Evolutionary conservation across 331 rosid genomes (phyloP).

Genomic region (Quercus lobata): DNA sequence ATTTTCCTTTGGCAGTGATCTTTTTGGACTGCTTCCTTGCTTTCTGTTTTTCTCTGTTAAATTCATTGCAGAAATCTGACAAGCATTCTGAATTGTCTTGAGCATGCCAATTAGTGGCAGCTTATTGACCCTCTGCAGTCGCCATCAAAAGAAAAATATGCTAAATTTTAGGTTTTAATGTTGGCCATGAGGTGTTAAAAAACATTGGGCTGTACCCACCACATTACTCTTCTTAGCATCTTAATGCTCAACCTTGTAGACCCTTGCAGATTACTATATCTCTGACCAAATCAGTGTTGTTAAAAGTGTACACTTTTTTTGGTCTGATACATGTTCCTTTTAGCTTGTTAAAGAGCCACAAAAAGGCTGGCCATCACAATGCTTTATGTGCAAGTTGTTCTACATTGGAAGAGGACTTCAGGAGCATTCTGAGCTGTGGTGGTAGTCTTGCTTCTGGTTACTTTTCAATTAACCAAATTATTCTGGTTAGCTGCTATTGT

Average conservation of each 20-base stretch:
- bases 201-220: background rate
- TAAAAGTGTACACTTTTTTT: background rate
- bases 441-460: too few species aligned
- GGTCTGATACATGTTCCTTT: too few species aligned
- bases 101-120: constrained; percentile 5
- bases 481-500: too few species aligned
- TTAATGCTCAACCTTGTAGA: background rate
- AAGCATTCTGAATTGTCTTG: constrained; percentile 6
- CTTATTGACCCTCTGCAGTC: background rate
- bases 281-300: background rate
- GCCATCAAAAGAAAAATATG: constrained; percentile 11
- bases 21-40: constrained; percentile 1
- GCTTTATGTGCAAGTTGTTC: too few species aligned
- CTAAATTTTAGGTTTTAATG: background rate
- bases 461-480: too few species aligned
- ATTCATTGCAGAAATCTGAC: constrained; percentile 1
- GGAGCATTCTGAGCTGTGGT: too few species aligned
- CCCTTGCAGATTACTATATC: background rate
- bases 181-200: background rate
- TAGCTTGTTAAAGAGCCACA: too few species aligned
- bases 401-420: too few species aligned
- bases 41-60: background rate
- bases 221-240: background rate
- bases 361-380: too few species aligned
- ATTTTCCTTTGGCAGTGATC: background rate